Base-by-base conservation (phyloP, 139 green algal species). In the Closterium sp. region DNA sequence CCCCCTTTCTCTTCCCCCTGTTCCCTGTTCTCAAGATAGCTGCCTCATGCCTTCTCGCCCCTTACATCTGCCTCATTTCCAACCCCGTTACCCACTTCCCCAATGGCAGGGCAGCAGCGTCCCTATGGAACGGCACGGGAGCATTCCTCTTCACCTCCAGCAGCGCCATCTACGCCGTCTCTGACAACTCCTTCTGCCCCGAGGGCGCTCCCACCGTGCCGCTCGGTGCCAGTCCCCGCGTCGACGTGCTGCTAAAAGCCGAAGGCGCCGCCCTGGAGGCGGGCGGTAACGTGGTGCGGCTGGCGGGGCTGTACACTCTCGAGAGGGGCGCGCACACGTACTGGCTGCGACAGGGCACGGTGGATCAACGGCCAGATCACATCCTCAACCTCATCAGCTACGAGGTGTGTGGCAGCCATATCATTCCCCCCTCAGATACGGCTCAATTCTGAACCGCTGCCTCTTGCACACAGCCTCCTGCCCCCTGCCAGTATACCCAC, bases 341-440 rank as follows among this genome's bases (percentile, higher is more conserved):
- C 96, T 99, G 98, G 95, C 85, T 98, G 89, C 96, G 89, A 95
- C 96, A 93, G 87, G 93, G 94, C 1, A 70, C 73, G 34, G 87
- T 96, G 4, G 90, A 95, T 86, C 10, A 70, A 22, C 92, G 90
- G 17, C 79, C 91, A 19, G 93, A 96, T 92, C 45, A 88, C 31
- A 42, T 93, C 30, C 96, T 99, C 42, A 99, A 99, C 95, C 96
- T 99, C 30, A 97, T 99, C 29, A 98, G 99, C 93, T 99, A 99
- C 94, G 97, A 95, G 91, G 91, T 94, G 31, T 32, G 31, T 28
- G 19, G 45, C 45, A 94, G 2, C 28, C 38, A 3, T 38, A 38
- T 38, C 32, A 38, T 38, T 2, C 32, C 32, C 2, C 32, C 32
- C 42, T 85, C 88, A 38, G 38, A 50, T 50, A 50, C 38, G 38